Evolutionary conservation across 192 early-diverging fungal genomes (phyloP).

Genomic region (Entomortierella parvispora): DNA sequence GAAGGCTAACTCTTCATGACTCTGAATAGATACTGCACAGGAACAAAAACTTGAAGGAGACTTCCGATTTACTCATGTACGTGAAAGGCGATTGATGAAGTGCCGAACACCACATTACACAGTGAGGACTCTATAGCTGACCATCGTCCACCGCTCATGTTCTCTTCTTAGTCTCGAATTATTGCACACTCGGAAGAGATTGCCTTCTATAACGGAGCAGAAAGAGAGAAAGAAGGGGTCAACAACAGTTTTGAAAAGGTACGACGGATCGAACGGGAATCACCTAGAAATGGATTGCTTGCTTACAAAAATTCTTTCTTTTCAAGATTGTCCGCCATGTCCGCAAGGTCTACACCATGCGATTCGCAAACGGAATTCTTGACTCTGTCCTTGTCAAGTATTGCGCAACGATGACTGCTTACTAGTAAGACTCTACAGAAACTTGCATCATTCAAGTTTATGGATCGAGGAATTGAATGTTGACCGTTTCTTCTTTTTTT

Average conservation of each 20-base stretch:
- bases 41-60: constrained; percentile 85
- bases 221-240: constrained; percentile 74
- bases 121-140: too few relatives aligned
- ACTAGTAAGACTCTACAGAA: constrained; percentile 57
- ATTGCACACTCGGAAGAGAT: constrained; percentile 88
- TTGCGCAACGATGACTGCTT: constrained; percentile 73
- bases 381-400: constrained; percentile 75
- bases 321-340: constrained; percentile 61
- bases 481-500: too few relatives aligned
- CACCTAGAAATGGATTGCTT: background rate
- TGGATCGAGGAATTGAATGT: background rate
- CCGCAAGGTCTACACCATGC: constrained; percentile 65
- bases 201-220: constrained; percentile 78
- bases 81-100: background rate
- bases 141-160: too few relatives aligned
- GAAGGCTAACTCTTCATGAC: too few relatives aligned
- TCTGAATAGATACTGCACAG: constrained; percentile 72
- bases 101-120: too few relatives aligned
- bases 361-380: constrained; percentile 71
- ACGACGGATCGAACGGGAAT: background rate
- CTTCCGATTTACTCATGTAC: constrained; percentile 81
- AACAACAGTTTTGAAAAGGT: constrained; percentile 72
- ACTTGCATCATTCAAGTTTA: background rate
- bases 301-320: too few relatives aligned
- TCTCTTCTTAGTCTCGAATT: constrained; percentile 67